Percentiles rank a stretch among this genome's conserved stretches.
phyloP scores from a whole-genome alignment of 2,329 filamentous ascomycete genomes.

The Verticillium nonalfalfae region DNA sequence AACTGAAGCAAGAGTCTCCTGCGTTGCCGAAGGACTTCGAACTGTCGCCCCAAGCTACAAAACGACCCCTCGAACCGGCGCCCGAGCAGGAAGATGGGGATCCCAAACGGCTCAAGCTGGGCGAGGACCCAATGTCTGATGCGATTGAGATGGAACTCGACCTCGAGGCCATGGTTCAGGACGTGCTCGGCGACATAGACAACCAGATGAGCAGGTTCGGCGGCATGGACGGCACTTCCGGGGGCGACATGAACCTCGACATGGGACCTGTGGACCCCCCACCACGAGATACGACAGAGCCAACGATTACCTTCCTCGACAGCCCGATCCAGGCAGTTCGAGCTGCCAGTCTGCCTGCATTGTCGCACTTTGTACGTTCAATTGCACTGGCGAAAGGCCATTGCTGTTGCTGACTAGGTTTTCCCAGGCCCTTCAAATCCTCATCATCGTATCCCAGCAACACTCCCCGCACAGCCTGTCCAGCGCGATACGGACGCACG shows the following conservation, averaged over 20 bases:
- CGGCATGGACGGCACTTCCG: conserved; percentile 19
- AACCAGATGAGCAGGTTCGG: conserved; percentile 10
- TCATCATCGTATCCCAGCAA: conserved; percentile 28
- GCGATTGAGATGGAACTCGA: conserved; percentile 18
- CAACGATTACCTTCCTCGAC: conserved; percentile 22
- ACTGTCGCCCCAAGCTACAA: conserved; percentile 19
- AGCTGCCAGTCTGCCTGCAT: conserved; percentile 27
- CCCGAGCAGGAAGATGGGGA: conserved; percentile 20
- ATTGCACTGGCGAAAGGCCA: background rate
- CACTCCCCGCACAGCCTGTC: conserved; percentile 27
- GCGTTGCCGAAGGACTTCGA: conserved; percentile 23
- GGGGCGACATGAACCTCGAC: background rate
- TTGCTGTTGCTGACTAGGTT: background rate
- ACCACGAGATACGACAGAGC: conserved; percentile 14
- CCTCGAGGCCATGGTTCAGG: conserved; percentile 12
- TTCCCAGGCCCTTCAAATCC: conserved; percentile 28
- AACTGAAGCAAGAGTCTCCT: conserved; percentile 30
- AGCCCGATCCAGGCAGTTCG: conserved; percentile 31
- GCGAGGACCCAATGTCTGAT: conserved; percentile 9
- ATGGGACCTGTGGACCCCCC: conserved; percentile 6
- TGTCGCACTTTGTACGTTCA: conserved; percentile 32
- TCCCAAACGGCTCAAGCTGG: conserved; percentile 19
- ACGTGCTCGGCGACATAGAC: conserved; percentile 20
- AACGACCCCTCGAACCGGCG: conserved; percentile 28
- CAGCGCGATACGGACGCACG: conserved; percentile 22